phyloP scores from a whole-genome alignment of 73 alveolate species.

The Paraurostyla sp. region DNA sequence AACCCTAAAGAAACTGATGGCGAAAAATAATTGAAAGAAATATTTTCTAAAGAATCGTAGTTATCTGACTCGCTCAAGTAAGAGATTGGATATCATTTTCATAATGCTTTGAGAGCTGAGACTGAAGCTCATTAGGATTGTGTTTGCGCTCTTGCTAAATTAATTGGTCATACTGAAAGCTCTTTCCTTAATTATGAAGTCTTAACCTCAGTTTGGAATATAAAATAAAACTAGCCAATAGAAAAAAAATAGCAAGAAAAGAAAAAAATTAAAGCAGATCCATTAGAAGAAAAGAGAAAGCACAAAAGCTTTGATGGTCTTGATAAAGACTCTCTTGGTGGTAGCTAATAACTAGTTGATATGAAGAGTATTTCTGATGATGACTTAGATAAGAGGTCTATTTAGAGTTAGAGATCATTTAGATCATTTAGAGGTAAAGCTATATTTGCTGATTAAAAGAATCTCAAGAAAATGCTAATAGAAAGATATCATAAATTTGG shows the following conservation, averaged over 20 bases:
- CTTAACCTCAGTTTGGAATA: slow-evolving; percentile 31
- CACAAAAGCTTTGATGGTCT: background rate
- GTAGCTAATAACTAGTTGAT: background rate
- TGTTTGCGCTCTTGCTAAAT: slow-evolving; percentile 51
- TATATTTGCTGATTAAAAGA: slow-evolving; percentile 50
- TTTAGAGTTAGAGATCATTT: background rate
- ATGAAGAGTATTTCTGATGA: slow-evolving; percentile 20
- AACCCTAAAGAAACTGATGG: slow-evolving; percentile 55
- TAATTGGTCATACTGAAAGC: slow-evolving; percentile 56
- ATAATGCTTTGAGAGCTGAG: slow-evolving; percentile 39
- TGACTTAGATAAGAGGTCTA: background rate
- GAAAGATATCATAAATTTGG: slow-evolving; percentile 37
- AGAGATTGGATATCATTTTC: slow-evolving; percentile 59
- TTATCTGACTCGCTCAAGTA: background rate
- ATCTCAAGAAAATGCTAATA: background rate
- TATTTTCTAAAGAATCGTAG: slow-evolving; percentile 7
- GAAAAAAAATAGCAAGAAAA: background rate
- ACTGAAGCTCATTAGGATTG: slow-evolving; percentile 61
- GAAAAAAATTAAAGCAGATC: background rate
- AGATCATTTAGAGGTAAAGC: slow-evolving; percentile 34
- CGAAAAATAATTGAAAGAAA: slow-evolving; percentile 34
- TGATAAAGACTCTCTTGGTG: background rate
- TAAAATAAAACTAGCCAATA: background rate
- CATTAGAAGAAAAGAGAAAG: background rate
- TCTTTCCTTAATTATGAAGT: slow-evolving; percentile 38